Base-by-base conservation (phyloP, 257 asterid genomes). In the Scutellaria galericulata region DNA sequence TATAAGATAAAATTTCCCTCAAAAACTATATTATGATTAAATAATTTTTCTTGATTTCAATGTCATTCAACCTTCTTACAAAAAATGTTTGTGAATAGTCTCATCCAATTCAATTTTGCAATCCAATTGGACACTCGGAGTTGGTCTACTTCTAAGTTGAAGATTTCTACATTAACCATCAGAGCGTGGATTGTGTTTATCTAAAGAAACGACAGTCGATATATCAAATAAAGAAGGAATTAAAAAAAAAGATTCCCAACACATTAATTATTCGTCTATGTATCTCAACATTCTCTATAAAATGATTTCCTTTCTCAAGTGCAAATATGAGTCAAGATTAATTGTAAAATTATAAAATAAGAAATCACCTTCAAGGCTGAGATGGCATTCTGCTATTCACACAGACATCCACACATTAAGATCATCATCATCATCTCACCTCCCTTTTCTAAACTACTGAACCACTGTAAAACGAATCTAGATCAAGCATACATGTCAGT, bases 331-430 rank as follows among this genome's bases (percentile, higher is more conserved):
- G 14, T 60, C 37, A 31, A 59, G 70, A 41, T 11, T 60, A 31
- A 31, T 14, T 68, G 47, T 14, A 48, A 80, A 73, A 20, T 18
- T 70, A 54, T 64, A 61, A 58, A 60, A 64, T 39, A 71, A 66
- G 24, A 68, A 15, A 59, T 44, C 46, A 56, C 48, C 63, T 67
- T 46, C 22, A 46, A 65, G 71, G 58, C 41, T 10, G 44, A 40
- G 68, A 56, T 60, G 75, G 64, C 24, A 61, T 18, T 74, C 69
- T 63, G 75, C 78, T 56, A 77, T 77, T 65, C 68, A 75, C 76
- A 77, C 44, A 61, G 75, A 70, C 53, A 56, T 56, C 46, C 48
- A 2, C 37, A 31, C 59, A 44, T 7, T 41, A 54, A 5, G 58
- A 15, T 31, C 37, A 31, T 31, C 27, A 31, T 31, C 27, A 24